phyloP scores from a whole-genome alignment of 2,329 filamentous ascomycete genomes.

The Grosmannia serpens region DNA sequence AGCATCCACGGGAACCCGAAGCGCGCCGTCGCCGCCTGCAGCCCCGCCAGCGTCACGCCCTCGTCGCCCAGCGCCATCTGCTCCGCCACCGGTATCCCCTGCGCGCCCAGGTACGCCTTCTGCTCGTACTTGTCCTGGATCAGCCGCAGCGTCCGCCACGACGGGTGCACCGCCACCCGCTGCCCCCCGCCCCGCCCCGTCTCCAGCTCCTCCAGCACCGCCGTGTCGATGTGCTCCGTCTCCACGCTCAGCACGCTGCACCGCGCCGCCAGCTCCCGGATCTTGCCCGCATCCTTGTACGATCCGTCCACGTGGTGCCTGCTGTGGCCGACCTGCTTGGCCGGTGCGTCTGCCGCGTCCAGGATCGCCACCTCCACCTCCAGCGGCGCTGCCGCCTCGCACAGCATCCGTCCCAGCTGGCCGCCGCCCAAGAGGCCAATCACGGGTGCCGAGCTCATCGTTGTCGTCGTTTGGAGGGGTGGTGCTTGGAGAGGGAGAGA shows the following conservation, averaged over 20 bases:
- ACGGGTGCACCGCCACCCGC: conserved; percentile 59
- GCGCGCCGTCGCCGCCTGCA: conserved; percentile 49
- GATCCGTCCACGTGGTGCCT: conserved; percentile 69
- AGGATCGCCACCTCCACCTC: conserved; percentile 71
- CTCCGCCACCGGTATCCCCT: conserved; percentile 60
- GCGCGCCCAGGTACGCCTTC: conserved; percentile 63
- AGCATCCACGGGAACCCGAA: conserved; percentile 85
- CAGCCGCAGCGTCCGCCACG: conserved; percentile 72
- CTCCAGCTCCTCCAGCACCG: conserved; percentile 73
- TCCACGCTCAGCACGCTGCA: conserved; percentile 84
- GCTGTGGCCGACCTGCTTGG: conserved; percentile 66
- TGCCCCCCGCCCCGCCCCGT: conserved; percentile 30
- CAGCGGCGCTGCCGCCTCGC: conserved; percentile 65
- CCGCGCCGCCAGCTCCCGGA: conserved; percentile 62
- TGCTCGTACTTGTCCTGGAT: conserved; percentile 93
- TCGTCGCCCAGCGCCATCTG: conserved; percentile 49
- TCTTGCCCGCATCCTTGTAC: conserved; percentile 72
- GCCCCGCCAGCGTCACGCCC: conserved; percentile 42
- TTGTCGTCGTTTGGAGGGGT: background rate
- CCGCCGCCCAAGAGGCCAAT: conserved; percentile 49
- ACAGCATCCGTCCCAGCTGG: conserved; percentile 86
- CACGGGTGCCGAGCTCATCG: background rate
- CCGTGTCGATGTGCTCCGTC: conserved; percentile 91
- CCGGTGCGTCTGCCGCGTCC: conserved; percentile 64
- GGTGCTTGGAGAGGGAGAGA: no score